Base-by-base conservation (phyloP, 2,329 filamentous ascomycete genomes). In the Pseudohalonectria lignicola region DNA sequence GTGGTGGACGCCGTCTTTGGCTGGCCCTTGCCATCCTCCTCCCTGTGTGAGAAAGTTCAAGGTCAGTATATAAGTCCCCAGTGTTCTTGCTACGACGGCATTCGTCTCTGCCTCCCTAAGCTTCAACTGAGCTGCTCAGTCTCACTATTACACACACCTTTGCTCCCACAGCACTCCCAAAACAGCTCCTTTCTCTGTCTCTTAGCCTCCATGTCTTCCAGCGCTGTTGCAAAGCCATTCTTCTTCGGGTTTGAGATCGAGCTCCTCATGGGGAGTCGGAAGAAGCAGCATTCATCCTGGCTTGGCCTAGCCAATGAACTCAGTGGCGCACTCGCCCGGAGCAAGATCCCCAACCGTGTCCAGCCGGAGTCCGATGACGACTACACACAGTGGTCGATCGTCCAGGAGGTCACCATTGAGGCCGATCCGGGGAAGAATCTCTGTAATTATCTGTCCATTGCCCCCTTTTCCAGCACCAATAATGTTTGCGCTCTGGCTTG, bases 171-270 rank as follows among this genome's bases (percentile, higher is more conserved):
- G 23, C 23, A 7, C 23, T 26, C 23, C 23, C 12, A 7, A 7
- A 26, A 7, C 12, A 8, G 23, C 23, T 26, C 23, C 23, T 8
- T 8, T 26, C 23, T 26, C 23, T 8, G 8, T 7, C 23, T 26
- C 23, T 26, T n/a, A n/a, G n/a, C n/a, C n/a, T n/a, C n/a, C n/a
- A n/a, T n/a, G n/a, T n/a, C n/a, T n/a, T n/a, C n/a, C n/a, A n/a
- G n/a, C n/a, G n/a, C n/a, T n/a, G n/a, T n/a, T n/a, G n/a, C n/a
- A n/a, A n/a, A n/a, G n/a, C n/a, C n/a, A n/a, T 45, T 54, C 28
- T 45, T 47, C 23, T 63, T 62, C 34, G 60, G 60, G 16, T 42
- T 63, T 16, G 60, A 63, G 45, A 49, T 63, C 17, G 60, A 63
- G 45, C 46, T 63, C 4, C 53, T 61, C 5, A 45, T 63, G 4